Evolutionary conservation across 306 rosid genomes (phyloP).

Genomic region (Prosopis cineraria): DNA sequence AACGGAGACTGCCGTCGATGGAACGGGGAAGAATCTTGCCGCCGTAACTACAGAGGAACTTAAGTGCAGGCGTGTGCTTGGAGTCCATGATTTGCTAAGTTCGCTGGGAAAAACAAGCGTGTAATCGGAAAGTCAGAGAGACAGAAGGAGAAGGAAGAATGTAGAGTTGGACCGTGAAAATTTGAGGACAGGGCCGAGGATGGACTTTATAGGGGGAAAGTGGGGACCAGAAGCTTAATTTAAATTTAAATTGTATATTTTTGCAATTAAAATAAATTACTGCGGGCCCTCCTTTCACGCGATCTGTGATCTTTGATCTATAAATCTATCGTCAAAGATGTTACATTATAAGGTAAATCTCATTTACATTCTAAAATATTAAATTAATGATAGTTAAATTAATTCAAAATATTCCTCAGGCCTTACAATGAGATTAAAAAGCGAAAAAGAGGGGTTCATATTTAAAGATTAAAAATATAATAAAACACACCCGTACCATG

Average conservation of each 20-base stretch:
- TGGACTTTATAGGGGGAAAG: slow-evolving; percentile 34
- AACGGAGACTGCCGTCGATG: slow-evolving; percentile 81
- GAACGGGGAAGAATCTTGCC: slow-evolving; percentile 82
- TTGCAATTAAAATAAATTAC: too few species aligned
- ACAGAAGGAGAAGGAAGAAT: neutral
- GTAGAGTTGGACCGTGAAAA: slow-evolving; percentile 54
- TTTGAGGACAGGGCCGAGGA: slow-evolving; percentile 37
- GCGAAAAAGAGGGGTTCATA: too few species aligned
- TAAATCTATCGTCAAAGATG: too few species aligned
- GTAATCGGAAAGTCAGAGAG: too few species aligned
- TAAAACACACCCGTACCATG: too few species aligned
- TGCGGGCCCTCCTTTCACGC: neutral
- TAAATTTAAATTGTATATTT: neutral
- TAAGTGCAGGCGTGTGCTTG: slow-evolving; percentile 38
- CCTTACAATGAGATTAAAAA: too few species aligned
- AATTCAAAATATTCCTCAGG: too few species aligned
- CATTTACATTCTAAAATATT: too few species aligned
- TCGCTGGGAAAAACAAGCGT: neutral
- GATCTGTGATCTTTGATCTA: too few species aligned
- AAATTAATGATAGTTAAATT: too few species aligned
- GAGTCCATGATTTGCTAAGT: slow-evolving; percentile 39
- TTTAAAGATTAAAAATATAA: too few species aligned
- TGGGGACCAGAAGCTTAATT: neutral
- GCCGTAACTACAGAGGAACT: slow-evolving; percentile 84
- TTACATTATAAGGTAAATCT: too few species aligned